These are phyloP conservation scores for Rhipidocladum racemiflorum DNA, from an alignment of 176 grass and related monocot genomes.

Conservation along the genomic window DNA sequence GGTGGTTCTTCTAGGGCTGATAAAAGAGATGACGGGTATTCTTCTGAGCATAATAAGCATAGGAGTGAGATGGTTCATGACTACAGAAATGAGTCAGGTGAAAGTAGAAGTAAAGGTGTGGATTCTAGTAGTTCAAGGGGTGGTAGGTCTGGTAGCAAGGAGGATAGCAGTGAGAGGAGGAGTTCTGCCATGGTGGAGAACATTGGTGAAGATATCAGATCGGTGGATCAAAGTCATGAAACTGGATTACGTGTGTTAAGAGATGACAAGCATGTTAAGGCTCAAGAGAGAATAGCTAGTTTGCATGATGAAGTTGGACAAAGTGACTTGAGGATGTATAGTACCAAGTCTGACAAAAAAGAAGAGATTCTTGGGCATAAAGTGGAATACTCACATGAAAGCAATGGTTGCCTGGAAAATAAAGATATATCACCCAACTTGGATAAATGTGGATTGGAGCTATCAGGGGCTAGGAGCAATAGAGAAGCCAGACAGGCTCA, in stretches of 20 bases:
- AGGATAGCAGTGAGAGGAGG: constrained; percentile 36
- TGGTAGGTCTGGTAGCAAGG: constrained; percentile 12
- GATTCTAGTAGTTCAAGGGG: constrained; percentile 31
- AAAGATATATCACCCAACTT: constrained; percentile 2
- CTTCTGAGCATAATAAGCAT: constrained; percentile 30
- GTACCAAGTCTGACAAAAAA: constrained; percentile 29
- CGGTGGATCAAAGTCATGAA: constrained; percentile 18
- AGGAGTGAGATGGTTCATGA: constrained; percentile 10
- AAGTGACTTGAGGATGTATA: constrained; percentile 29
- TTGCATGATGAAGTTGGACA: constrained; percentile 23
- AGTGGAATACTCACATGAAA: constrained; percentile 28
- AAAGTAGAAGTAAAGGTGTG: constrained; percentile 17
- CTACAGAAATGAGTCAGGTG: constrained; percentile 27
- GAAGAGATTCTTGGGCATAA: constrained; percentile 28
- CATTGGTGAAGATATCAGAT: constrained; percentile 23
- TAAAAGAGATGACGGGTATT: constrained; percentile 18
- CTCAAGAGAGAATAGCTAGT: constrained; percentile 12
- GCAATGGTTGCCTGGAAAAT: constrained; percentile 18
- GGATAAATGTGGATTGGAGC: background rate
- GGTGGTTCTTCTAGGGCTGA: constrained; percentile 18
- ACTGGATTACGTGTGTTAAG: constrained; percentile 9
- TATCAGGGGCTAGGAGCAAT: background rate
- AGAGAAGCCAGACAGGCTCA: constrained; percentile 16
- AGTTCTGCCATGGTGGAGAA: constrained; percentile 43
- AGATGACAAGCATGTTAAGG: constrained; percentile 27